Evolutionary conservation across 768 basidiomycete genomes (phyloP).

Genomic region (Suillus lakei): DNA sequence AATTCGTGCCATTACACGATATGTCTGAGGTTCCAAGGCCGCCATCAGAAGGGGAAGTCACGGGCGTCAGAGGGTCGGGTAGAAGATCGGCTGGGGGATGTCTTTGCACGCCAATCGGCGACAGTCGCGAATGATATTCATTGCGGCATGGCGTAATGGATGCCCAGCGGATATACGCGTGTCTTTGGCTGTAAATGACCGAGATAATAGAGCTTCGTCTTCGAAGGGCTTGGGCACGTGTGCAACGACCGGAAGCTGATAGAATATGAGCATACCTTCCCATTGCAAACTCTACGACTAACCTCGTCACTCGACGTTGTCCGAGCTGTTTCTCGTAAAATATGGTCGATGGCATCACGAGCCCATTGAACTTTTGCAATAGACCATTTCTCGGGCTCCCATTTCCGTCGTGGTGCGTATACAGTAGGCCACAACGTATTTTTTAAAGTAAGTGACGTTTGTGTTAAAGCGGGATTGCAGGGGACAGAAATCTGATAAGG

Average conservation of each 20-base stretch:
- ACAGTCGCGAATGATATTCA: conserved; percentile 76
- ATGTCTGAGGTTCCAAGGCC: conserved; percentile 18
- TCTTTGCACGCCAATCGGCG: conserved; percentile 55
- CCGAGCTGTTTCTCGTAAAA: conserved; percentile 53
- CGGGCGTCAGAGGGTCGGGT: background rate
- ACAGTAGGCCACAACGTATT: conserved; percentile 85
- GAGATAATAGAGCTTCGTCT: conserved; percentile 27
- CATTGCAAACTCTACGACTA: conserved; percentile 16
- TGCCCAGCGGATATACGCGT: conserved; percentile 70
- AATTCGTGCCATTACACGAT: conserved; percentile 70
- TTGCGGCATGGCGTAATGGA: conserved; percentile 83
- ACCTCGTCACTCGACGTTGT: conserved; percentile 66
- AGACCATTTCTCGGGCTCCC: conserved; percentile 71
- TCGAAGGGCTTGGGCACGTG: conserved; percentile 64
- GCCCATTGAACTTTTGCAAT: conserved; percentile 76
- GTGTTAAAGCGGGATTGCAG: conserved; percentile 65
- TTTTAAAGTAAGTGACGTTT: conserved; percentile 67
- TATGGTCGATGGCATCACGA: conserved; percentile 60
- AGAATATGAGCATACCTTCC: background rate
- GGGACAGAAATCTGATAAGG: conserved; percentile 73
- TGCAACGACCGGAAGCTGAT: conserved; percentile 76
- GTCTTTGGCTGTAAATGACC: conserved; percentile 65
- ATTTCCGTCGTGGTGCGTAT: conserved; percentile 70
- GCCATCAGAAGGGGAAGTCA: background rate
- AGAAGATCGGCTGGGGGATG: conserved; percentile 7